Evolutionary conservation across 2,329 filamentous ascomycete genomes (phyloP), one percentile per base, ranked within the genome.

Genomic region (Aspergillus fischeri): DNA sequence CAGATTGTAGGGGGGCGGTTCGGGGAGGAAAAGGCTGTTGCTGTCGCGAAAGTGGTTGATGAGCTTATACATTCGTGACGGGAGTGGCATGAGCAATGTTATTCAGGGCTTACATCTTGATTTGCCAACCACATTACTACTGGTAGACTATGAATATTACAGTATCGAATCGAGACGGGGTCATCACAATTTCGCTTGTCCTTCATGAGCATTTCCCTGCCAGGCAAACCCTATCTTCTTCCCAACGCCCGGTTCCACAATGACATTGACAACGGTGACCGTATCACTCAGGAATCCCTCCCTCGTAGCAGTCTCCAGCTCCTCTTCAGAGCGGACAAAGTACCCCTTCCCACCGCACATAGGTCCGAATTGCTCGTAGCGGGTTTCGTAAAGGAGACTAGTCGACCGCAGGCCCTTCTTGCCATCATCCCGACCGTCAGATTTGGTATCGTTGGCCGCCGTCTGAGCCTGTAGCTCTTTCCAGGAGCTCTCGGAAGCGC

Each of bases 331-430:
- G 44, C 79, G 70, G 2, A 81, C 81, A 54, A 82, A 72, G 61
- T 75, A 81, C 3, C 82, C 83, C 52, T 76, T 75, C 1, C 82
- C 82, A 7, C 83, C 82, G 56, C 80, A 80, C 72, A 80, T 81
- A 54, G 81, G 77, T 1, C 81, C 81, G 44, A 85, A 67, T 63
- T 80, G 80, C 65, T 85, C 78, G 65, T 85, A 86, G 17, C 77
- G 70, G 0, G 81, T 81, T 66, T 84, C 79, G 63, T 79, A 84
- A 1, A 80, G 75, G 35, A 85, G 65, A 69, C 78, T 79, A 9
- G 80, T 78, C 57, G 77, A 77, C 54, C 81, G 69, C 53, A 83
- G 66, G 14, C 78, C 73, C 44, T 68, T 74, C 6, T 65, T 67
- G 2, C 61, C 53, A 9, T 60, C 63, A 3, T 53, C 60, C 7